Evolutionary conservation across 1,139 yeast species (phyloP), one percentile per base, ranked within the genome.

Genomic region (Taiozyma onychis): DNA sequence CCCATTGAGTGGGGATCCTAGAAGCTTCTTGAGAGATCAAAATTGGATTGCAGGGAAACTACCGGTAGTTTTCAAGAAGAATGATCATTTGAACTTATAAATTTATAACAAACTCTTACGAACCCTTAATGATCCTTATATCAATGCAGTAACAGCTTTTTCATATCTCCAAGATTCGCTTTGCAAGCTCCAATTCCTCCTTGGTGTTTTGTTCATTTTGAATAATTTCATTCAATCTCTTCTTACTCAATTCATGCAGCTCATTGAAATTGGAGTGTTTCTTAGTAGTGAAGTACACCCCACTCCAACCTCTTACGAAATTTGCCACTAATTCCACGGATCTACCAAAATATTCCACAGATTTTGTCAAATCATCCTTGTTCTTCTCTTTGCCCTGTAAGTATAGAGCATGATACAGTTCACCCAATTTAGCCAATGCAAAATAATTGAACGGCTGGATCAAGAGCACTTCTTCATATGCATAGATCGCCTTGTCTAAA

Each of bases 301-400:
- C 95, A 50, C 82, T 70, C 97, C 97, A 90, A 24, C 88, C 86
- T 55, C 88, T 76, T 18, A 78, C 68, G 64, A 80, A 85, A 43
- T 74, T 73, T 43, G 85, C 87, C 58, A 88, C 84, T 45, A 91
- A 71, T 68, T 91, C 97, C 14, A 88, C 81, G 13, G 90, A 70
- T 54, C 95, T 76, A 50, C 85, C 70, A 58, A 80, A 86, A 60
- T 81, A 76, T 60, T 83, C 75, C 44, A 85, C 65, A 3, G 57
- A 46, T 6, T 48, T 44, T 14, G 48, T 41, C 24, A 60, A 44
- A 16, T 39, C 32, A 6, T n/a, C 28, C 18, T 45, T 46, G 10
- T 34, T 28, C 30, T 22, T 37, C 13, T 35, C 43, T 1, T 48
- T 53, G 34, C 44, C 46, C 44, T 54, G 52, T 18, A 50, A 44